Base-by-base conservation (phyloP, 2,329 filamentous ascomycete genomes). In the Huntiella omanensis region DNA sequence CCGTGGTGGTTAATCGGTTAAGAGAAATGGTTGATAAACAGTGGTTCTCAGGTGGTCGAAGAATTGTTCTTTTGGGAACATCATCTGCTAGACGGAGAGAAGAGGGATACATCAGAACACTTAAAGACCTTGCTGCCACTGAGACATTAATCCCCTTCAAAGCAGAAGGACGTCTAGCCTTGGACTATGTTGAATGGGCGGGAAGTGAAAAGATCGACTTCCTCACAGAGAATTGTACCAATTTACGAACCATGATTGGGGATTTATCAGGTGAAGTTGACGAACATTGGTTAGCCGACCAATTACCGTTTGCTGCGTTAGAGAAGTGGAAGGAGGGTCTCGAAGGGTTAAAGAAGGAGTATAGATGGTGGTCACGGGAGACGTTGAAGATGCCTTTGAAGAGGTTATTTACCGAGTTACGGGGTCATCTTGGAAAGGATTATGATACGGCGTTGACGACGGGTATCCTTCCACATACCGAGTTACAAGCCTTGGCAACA, bases 51-150 rank as follows among this genome's bases (percentile, higher is more conserved):
- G 69, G 74, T 35, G 86, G 86, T 4, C 71, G 77, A 53, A 73
- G 73, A 49, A 71, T 94, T 44, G 70, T 87, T 47, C 69, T 95
- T 13, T 62, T 96, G 32, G 91, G 87, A n/a, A 85, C 83, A 4
- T 80, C 80, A 1, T 67, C 77, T 17, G 69, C 67, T 11, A 65
- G 71, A 13, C 66, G 71, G 12, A 68, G 60, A 10, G 64, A 62
- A 15, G 63, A 60, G 15, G 58, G 63, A 44, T 69, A 69, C 46
- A 55, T 60, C 40, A 58, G 53, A 17, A 65, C 56, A 49, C 57
- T 65, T 11, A 59, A 53, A 43, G 62, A 61, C 43, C 59, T 64
- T 52, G 64, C 60, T 40, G 56, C 54, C 28, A 61, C 54, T 37
- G 70, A 65, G 50, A 65, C 62, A 54, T 60, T 61, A 49, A 61